Evolutionary conservation across 23 red algal genomes (phyloP), one percentile per base, ranked within the genome.

Genomic region (Pyropia haitanensis): DNA sequence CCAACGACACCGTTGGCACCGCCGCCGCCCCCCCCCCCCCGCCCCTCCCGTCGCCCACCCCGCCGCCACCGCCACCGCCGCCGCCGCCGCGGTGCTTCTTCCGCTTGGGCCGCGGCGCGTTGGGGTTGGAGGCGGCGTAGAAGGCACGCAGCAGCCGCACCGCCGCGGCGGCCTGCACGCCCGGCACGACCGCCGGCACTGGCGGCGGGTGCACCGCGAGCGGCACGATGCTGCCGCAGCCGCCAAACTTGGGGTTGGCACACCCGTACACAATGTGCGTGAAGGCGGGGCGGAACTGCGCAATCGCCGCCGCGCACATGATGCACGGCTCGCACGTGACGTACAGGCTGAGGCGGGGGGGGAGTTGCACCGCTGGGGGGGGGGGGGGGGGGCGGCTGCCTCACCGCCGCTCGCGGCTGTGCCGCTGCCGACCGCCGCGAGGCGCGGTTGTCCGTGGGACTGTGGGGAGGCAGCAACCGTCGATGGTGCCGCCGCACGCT

Each of bases 241-340:
- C 94, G 5, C 94, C 94, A 75, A 98, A 98, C 18, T 82, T 74
- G 14, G 85, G 81, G 46, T 90, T 98, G 27, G 70, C 34, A 55
- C 94, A 98, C 23, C 94, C 94, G 56, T 80, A 98, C 56, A 81
- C 85, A 18, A 95, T 68, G 17, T 51, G 28, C 34, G 65, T 64
- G 16, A 79, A 27, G 7, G 65, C 56, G 8, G 30, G 50, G n/a
- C 62, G 61, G 29, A 81, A 69, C 49, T 83, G 74, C 26, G 78
- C 73, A 21, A 95, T 56, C 17, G 86, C 86, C 25, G 81, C 79
- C 10, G 86, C 69, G 69, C 94, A 98, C 94, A 98, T 98, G 50
- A 98, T 88, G 53, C 94, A 98, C 18, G 94, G 94, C 66, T 98
- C 94, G 61, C 85, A 90, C 18, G 94, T 98, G 25, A 98, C 94